phyloP scores from a whole-genome alignment of 805 yeast genomes.

The Metschnikowia drakensbergensis region DNA sequence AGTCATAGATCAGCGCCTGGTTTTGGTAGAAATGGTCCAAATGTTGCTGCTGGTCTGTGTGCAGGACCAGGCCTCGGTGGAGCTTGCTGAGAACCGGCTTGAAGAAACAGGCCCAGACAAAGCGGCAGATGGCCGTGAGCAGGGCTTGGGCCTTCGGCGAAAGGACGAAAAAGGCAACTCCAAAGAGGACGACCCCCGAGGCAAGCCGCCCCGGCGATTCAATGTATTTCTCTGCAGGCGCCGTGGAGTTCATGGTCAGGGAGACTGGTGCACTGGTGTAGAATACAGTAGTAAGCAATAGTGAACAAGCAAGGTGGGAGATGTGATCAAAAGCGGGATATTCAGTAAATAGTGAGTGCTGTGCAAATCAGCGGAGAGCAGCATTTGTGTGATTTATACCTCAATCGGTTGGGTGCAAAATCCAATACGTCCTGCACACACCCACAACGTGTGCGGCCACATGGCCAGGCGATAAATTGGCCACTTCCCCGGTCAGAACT shows the following conservation, averaged over 20 bases:
- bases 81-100: constrained; percentile 47
- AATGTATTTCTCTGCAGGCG: background rate
- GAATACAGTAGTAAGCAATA: too few species aligned
- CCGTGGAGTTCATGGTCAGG: background rate
- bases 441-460: constrained; percentile 15
- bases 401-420: constrained; percentile 12
- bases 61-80: background rate
- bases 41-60: constrained; percentile 45
- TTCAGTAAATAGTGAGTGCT: background rate
- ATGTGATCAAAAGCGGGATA: background rate
- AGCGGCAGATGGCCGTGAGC: constrained; percentile 27
- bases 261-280: background rate
- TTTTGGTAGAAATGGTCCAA: constrained; percentile 69
- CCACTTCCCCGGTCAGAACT: background rate
- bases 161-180: background rate
- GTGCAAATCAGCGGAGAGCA: background rate
- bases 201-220: background rate
- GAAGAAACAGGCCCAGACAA: constrained; percentile 52
- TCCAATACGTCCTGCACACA: constrained; percentile 9
- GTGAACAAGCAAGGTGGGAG: background rate
- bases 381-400: too few species aligned
- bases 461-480: constrained; percentile 6
- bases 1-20: constrained; percentile 75
- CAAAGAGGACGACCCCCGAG: background rate
- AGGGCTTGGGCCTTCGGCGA: constrained; percentile 1